phyloP scores from a whole-genome alignment of 305 asterid species.

The Rubia peregrina region DNA sequence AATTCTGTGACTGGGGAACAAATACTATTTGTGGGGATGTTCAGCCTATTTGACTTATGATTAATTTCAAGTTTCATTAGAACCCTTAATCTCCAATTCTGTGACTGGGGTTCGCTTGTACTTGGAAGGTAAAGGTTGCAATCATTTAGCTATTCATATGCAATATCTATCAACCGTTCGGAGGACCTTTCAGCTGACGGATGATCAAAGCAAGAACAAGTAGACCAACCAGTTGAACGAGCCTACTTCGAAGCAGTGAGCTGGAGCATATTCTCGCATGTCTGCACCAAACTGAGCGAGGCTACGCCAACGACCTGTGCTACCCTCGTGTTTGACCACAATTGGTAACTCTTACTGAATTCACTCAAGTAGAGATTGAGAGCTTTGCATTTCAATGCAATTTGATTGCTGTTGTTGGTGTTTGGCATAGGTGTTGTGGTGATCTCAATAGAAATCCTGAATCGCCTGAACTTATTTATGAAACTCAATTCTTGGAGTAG shows the following conservation, averaged over 20 bases:
- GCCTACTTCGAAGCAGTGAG: too few species aligned
- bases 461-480: slow-evolving; percentile 91
- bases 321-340: slow-evolving; percentile 89
- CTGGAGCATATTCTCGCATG: too few species aligned
- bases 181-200: slow-evolving; percentile 8
- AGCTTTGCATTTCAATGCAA: not conserved
- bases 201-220: slow-evolving; percentile 1
- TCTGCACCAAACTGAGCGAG: slow-evolving; percentile 34
- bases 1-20: too few species aligned
- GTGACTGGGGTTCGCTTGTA: too few species aligned
- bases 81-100: too few species aligned
- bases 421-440: slow-evolving; percentile 38
- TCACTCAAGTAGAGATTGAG: not conserved
- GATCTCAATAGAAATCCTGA: slow-evolving; percentile 86
- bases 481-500: slow-evolving; percentile 68
- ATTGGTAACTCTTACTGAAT: slow-evolving; percentile 40
- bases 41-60: too few species aligned
- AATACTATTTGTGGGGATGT: too few species aligned
- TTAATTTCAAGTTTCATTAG: too few species aligned
- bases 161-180: slow-evolving; percentile 6
- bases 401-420: not conserved
- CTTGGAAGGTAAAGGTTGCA: slow-evolving; percentile 10
- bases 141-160: slow-evolving; percentile 9
- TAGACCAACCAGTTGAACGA: too few species aligned
- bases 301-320: slow-evolving; percentile 75